phyloP scores from a whole-genome alignment of 345 rosid species.

The Populus davidiana region DNA sequence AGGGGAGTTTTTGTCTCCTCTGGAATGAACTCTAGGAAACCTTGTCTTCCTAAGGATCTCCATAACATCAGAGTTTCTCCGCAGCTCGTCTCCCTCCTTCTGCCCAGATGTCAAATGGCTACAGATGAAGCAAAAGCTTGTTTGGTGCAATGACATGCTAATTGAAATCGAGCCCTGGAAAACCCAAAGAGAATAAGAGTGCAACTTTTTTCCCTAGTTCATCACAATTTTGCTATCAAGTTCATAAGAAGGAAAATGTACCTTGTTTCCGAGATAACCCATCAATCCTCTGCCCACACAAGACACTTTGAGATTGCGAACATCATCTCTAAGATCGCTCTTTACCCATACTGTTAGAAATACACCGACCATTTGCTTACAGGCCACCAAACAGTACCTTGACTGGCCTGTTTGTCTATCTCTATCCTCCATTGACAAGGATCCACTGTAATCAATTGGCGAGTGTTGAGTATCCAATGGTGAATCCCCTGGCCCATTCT shows the following conservation, averaged over 20 bases:
- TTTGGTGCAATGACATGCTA: conserved; percentile 91
- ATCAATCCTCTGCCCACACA: conserved; percentile 99
- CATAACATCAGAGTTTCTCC: conserved; percentile 93
- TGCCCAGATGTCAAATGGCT: conserved; percentile 96
- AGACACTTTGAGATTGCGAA: conserved; percentile 80
- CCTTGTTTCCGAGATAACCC: conserved; percentile 99
- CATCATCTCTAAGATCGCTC: conserved; percentile 68
- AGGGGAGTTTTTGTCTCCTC: conserved; percentile 69
- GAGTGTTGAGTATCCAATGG: conserved; percentile 41
- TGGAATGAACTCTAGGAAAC: conserved; percentile 72
- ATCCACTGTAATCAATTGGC: conserved; percentile 46
- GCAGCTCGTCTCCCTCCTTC: conserved; percentile 92
- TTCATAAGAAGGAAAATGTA: conserved; percentile 21
- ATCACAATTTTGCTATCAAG: conserved; percentile 11
- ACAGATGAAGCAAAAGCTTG: conserved; percentile 96
- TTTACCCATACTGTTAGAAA: conserved; percentile 92
- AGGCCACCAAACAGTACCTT: conserved; percentile 79
- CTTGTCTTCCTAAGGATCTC: conserved; percentile 96
- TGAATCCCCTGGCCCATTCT: conserved; percentile 61
- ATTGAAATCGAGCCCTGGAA: conserved; percentile 95
- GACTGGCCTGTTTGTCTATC: conserved; percentile 48
- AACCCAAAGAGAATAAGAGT: conserved; percentile 14
- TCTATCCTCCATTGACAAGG: conserved; percentile 52
- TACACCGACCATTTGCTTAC: conserved; percentile 98
- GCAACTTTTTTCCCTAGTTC: background rate